Base-by-base conservation (phyloP, 495 filamentous ascomycete species). In the Pseudevernia furfuracea region DNA sequence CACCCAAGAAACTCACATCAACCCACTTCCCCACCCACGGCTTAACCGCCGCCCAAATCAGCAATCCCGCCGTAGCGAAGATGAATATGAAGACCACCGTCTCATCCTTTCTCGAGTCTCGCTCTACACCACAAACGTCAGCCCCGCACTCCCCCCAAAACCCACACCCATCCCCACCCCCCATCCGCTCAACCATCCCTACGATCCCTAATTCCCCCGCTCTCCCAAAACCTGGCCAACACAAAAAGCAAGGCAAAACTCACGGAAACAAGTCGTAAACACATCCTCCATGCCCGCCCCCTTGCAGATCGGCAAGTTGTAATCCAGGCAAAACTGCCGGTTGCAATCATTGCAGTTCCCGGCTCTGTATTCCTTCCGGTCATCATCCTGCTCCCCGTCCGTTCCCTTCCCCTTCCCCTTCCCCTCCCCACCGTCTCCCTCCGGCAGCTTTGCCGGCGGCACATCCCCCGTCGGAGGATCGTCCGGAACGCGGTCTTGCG, bases 31-130 rank as follows among this genome's bases (percentile, higher is more conserved):
- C 75, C 37, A 87, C 80, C 77, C 87, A 88, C 43, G 84, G 80
- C 74, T 85, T 86, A 23, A 89, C 74, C 21, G 82, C 83, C 2
- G 94, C 93, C 85, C 90, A 97, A 38, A 79, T 81, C 61, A 97
- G 77, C 67, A 98, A 72, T 4, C 89, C 89, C n/a, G 85, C 80
- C 8, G 92, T 97, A 41, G 89, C 87, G 63, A 92, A 75, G 32
- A 98, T 91, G 72, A 98, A 98, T 8, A 92, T 87, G 72, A 92
- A 89, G 0, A 98, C 92, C 34, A 98, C 92, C 39, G 92, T 82
- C 74, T 91, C 82, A 70, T 96, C 93, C 75, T 96, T 96, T 62
- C 82, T 78, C 37, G 89, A 92, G 73, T 97, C 93, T 66, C 93
- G 82, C 74, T 96, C 85, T 88, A 66, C 30, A 37, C 30, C 30